Evolutionary conservation across 2,329 filamentous ascomycete species (phyloP).

Genomic region (Intubia oerlemansii): DNA sequence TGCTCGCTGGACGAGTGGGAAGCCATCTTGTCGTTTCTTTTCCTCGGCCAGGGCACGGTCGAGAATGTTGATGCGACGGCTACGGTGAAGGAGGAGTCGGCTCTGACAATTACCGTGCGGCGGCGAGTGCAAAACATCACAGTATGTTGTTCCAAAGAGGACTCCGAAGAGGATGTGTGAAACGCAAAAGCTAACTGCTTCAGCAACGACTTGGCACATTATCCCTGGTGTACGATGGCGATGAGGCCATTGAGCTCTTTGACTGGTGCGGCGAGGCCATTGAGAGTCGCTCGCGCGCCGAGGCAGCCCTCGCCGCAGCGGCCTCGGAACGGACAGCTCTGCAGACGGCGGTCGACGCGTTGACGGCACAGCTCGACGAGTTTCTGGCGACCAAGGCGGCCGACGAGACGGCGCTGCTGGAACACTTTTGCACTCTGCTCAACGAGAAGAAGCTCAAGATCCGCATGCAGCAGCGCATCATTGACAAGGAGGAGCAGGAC

Average conservation of each 20-base stretch:
- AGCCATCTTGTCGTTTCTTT: constrained; percentile 30
- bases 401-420: constrained; percentile 43
- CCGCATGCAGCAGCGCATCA: constrained; percentile 44
- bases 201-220: constrained; percentile 52
- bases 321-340: constrained; percentile 23
- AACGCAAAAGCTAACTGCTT: neutral
- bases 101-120: constrained; percentile 40
- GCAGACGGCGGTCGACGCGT: constrained; percentile 31
- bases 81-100: constrained; percentile 27
- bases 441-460: constrained; percentile 72
- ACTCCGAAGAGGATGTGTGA: constrained; percentile 2
- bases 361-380: constrained; percentile 43
- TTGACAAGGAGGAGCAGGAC: constrained; percentile 14
- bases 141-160: neutral
- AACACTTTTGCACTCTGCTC: constrained; percentile 47
- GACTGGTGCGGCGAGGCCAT: constrained; percentile 47
- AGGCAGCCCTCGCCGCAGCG: constrained; percentile 20
- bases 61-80: constrained; percentile 38
- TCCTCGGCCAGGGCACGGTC: constrained; percentile 26
- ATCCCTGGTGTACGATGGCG: constrained; percentile 29
- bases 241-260: constrained; percentile 40
- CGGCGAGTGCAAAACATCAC: constrained; percentile 48
- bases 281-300: constrained; percentile 22
- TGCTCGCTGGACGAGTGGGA: constrained; percentile 46
- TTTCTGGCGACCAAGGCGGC: constrained; percentile 43